phyloP scores from a whole-genome alignment of 768 basidiomycete species.

The Tricholoma saponaceum region DNA sequence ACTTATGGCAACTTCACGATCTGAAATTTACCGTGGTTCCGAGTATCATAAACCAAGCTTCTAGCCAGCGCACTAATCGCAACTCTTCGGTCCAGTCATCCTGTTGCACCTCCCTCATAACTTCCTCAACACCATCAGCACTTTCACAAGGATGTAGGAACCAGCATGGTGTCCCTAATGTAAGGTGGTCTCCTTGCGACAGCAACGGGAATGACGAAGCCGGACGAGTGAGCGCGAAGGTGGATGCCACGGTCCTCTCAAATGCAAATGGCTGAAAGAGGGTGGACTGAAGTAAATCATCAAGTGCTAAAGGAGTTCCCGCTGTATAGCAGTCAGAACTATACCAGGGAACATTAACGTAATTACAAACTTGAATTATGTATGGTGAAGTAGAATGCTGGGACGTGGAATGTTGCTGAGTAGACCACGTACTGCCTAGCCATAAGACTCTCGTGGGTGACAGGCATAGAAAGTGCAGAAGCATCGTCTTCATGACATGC shows the following conservation, averaged over 20 bases:
- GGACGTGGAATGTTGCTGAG: constrained; percentile 78
- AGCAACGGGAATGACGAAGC: constrained; percentile 66
- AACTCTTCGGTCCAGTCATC: constrained; percentile 27
- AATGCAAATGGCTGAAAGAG: constrained; percentile 54
- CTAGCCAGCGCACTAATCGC: constrained; percentile 48
- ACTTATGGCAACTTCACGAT: constrained; percentile 8
- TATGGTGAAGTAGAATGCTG: constrained; percentile 78
- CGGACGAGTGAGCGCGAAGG: constrained; percentile 51
- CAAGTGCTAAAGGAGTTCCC: constrained; percentile 58
- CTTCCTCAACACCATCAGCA: constrained; percentile 58
- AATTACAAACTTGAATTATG: constrained; percentile 60
- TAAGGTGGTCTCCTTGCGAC: constrained; percentile 87
- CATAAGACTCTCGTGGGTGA: constrained; percentile 30
- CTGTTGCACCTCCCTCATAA: constrained; percentile 47
- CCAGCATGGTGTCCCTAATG: constrained; percentile 71
- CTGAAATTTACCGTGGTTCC: constrained; percentile 58
- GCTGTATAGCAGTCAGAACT: constrained; percentile 35
- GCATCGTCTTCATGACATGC: constrained; percentile 35
- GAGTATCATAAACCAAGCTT: constrained; percentile 77
- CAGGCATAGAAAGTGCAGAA: constrained; percentile 18
- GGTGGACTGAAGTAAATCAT: constrained; percentile 50
- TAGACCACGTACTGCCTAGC: constrained; percentile 68
- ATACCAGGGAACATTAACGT: background rate
- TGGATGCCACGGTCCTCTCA: constrained; percentile 38
- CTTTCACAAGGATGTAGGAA: constrained; percentile 88